A percentile compares a stretch with the other conserved stretches of the same genome.
phyloP scores from a whole-genome alignment of 2,329 filamentous ascomycete species.

The Cytospora mali region DNA sequence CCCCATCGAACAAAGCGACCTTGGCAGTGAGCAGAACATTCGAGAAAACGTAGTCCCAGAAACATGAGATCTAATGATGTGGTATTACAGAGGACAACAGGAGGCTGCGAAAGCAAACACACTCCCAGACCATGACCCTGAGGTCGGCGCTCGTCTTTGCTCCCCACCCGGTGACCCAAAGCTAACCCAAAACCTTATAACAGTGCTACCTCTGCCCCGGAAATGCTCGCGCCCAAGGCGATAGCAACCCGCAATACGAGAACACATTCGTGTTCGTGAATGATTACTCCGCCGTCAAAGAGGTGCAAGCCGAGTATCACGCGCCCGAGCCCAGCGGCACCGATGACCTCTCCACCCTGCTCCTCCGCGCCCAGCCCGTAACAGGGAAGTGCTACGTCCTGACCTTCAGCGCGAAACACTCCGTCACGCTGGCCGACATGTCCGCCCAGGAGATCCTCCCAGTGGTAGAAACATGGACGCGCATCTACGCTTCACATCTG shows the following conservation, averaged over 20 bases:
- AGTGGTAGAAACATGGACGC: conserved; percentile 87
- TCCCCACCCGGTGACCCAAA: neutral
- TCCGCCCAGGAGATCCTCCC: conserved; percentile 73
- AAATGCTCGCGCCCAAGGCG: conserved; percentile 85
- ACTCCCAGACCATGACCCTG: conserved; percentile 80
- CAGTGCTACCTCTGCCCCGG: conserved; percentile 94
- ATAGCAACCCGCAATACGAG: conserved; percentile 82
- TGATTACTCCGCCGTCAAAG: conserved; percentile 96
- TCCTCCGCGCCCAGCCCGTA: conserved; percentile 82
- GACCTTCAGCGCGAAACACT: conserved; percentile 88
- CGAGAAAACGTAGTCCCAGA: neutral
- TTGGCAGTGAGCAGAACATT: conserved; percentile 78
- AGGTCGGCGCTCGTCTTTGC: conserved; percentile 46
- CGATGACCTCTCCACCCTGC: conserved; percentile 68
- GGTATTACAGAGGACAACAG: conserved; percentile 67
- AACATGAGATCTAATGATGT: conserved; percentile 9
- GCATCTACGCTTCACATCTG: conserved; percentile 82
- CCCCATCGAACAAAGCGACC: conserved; percentile 95
- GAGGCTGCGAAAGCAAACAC: conserved; percentile 69
- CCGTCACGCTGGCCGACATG: conserved; percentile 92
- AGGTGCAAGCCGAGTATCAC: conserved; percentile 80
- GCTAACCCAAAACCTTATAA: neutral
- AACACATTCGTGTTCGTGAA: conserved; percentile 94
- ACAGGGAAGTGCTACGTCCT: conserved; percentile 97
- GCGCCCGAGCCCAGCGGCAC: conserved; percentile 39